A percentile compares a stretch with the other conserved stretches of the same genome.
Conservation (phyloP, 2,329 filamentous ascomycete genomes). For the Aspergillus arachidicola region DNA sequence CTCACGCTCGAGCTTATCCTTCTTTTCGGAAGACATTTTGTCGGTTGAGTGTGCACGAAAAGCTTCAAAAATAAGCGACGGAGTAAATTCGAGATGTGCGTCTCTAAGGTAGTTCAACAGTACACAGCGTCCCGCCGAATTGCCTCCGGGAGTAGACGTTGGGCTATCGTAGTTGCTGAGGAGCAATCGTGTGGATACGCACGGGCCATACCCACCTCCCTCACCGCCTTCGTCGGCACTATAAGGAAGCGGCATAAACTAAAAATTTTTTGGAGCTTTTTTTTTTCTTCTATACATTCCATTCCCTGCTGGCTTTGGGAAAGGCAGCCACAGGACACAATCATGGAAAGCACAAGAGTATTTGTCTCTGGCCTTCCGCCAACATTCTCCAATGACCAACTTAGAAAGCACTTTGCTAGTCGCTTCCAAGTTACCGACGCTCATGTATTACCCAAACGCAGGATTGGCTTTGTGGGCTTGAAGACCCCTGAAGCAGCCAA, state of each 20-base stretch:
- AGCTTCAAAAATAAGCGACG: neutral
- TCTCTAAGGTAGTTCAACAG: neutral
- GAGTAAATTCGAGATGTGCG: neutral
- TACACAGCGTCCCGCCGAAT: neutral
- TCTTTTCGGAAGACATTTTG: conserved; percentile 54
- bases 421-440: conserved; percentile 82
- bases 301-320: conserved; percentile 13
- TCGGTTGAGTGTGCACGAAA: neutral
- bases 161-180: neutral
- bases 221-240: conserved; percentile 38
- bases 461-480: conserved; percentile 96
- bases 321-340: conserved; percentile 30
- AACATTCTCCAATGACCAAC: conserved; percentile 78
- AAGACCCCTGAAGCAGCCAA: conserved; percentile 78
- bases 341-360: conserved; percentile 76
- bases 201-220: conserved; percentile 27
- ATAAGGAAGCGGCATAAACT: conserved; percentile 27
- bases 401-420: conserved; percentile 84
- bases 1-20: conserved; percentile 77
- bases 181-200: conserved; percentile 20
- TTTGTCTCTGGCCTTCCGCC: conserved; percentile 77
- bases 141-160: neutral
- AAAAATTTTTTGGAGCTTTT: conserved; percentile 28
- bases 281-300: conserved; percentile 19
- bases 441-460: conserved; percentile 83